These are phyloP conservation scores for Colletotrichum simmondsii DNA, from an alignment of 2,329 filamentous ascomycete species.

Conservation along the genomic window DNA sequence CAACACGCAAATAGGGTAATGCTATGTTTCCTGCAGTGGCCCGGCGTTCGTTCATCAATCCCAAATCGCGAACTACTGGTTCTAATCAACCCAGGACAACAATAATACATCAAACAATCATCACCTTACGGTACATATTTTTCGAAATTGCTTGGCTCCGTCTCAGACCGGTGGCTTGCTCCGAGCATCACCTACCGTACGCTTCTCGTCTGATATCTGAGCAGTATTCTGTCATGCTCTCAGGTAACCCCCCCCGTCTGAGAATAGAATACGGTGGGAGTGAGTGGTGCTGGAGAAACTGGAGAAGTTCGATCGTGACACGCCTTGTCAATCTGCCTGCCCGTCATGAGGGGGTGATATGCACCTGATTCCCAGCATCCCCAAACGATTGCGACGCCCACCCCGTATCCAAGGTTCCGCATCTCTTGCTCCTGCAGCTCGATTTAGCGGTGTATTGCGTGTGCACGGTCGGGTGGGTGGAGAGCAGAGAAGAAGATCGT, in stretches of 20 bases:
- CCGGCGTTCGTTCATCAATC: slow-evolving; percentile 18
- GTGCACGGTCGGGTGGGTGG: slow-evolving; percentile 8
- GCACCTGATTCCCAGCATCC: slow-evolving; percentile 2
- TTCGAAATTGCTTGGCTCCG: neutral
- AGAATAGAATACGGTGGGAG: neutral
- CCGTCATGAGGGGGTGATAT: slow-evolving; percentile 9
- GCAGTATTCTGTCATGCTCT: neutral
- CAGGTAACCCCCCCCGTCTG: neutral
- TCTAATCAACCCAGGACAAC: neutral
- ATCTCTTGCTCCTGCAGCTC: slow-evolving; percentile 5
- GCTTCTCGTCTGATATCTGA: neutral
- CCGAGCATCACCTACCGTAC: neutral
- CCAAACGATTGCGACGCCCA: slow-evolving; percentile 9
- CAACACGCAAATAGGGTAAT: slow-evolving; percentile 11
- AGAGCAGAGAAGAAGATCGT: neutral
- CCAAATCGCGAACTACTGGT: slow-evolving; percentile 13
- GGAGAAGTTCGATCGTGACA: slow-evolving; percentile 24
- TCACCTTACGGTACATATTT: neutral
- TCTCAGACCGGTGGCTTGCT: neutral
- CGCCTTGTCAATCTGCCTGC: slow-evolving; percentile 9
- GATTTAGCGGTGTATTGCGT: slow-evolving; percentile 12
- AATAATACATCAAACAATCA: neutral
- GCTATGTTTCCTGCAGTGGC: neutral
- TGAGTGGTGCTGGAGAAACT: slow-evolving; percentile 9
- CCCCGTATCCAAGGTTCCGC: neutral